Base-by-base conservation (phyloP, 2,329 filamentous ascomycete genomes). In the Colletotrichum gloeosporioides region DNA sequence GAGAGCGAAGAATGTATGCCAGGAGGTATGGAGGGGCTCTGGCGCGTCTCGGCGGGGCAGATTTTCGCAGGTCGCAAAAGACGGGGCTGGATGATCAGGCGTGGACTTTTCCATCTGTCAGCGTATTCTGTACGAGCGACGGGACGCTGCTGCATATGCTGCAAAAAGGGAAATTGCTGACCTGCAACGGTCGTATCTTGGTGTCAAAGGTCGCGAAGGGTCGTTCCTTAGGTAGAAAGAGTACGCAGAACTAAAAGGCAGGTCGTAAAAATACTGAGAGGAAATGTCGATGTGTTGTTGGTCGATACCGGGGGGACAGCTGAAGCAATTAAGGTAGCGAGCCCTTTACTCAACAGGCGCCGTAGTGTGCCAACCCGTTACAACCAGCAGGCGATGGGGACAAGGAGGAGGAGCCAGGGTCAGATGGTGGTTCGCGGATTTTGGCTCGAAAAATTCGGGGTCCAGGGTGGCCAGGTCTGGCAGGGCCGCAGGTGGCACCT, bases 41-140 rank as follows among this genome's bases (percentile, higher is more conserved):
- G 74, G 74, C 70, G 64, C 70, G 64, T 66, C 64, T 74, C 74
- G 74, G 74, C 71, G 74, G 74, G 74, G 74, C 74, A 66, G 70
- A 64, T 76, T 74, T 73, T 76, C 64, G 74, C 74, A 75, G 44
- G 62, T 75, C 72, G 72, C 72, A 75, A 75, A 71, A 67, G 75
- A 75, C 53, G 72, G 75, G 71, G 67, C 55, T 77, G 75, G 72
- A 62, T 55, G 62, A 55, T 68, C 57, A 49, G 67, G 44, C 53
- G 67, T 68, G 62, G 53, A 75, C 39, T 53, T 67, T 29, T 76
- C 44, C 59, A 70, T 61, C 44, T 65, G 34, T 31, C 25, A 49
- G 55, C 55, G 36, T 53, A 53, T 53, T 32, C 34, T 29, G 15
- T 65, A 73, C 44, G 66, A 61, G 53, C 71, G 36, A 29, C 59